These are phyloP conservation scores for Claviceps humidiphila DNA, from an alignment of 2,329 filamentous ascomycete genomes.

Conservation along the genomic window DNA sequence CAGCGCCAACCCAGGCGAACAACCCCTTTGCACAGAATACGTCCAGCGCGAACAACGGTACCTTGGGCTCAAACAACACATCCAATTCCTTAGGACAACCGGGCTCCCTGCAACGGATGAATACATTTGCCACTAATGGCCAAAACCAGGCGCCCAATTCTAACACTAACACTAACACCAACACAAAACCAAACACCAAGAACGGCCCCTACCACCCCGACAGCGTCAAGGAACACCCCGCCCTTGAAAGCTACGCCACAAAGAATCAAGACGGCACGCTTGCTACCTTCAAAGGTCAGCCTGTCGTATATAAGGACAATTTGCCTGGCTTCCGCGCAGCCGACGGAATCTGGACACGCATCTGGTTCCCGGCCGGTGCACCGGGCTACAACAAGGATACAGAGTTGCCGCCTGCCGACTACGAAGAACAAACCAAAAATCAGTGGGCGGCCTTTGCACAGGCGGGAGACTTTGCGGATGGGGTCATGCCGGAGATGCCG, in stretches of 20 bases:
- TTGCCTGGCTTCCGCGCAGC: constrained; percentile 35
- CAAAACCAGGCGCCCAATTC: constrained; percentile 2
- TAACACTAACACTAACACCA: too few relatives aligned
- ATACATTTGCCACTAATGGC: constrained; percentile 12
- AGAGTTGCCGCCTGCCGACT: constrained; percentile 41
- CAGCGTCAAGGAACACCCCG: constrained; percentile 31
- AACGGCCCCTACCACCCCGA: constrained; percentile 30
- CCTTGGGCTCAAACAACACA: constrained; percentile 11
- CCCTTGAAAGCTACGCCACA: constrained; percentile 29
- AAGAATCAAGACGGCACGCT: constrained; percentile 32
- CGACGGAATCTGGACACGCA: constrained; percentile 46
- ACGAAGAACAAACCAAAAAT: constrained; percentile 45
- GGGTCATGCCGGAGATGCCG: constrained; percentile 62
- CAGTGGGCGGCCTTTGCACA: constrained; percentile 53
- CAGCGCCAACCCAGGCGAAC: constrained; percentile 4
- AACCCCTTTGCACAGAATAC: constrained; percentile 13
- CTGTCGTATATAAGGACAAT: constrained; percentile 42
- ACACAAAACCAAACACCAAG: neutral
- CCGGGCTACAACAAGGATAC: constrained; percentile 51
- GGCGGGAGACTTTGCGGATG: constrained; percentile 55
- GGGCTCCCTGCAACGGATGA: constrained; percentile 11
- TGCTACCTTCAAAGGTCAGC: constrained; percentile 48
- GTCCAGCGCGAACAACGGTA: constrained; percentile 5
- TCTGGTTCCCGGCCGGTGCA: constrained; percentile 63
- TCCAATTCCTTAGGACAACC: constrained; percentile 14